phyloP scores from a whole-genome alignment of 73 alveolate genomes.

The Blepharisma japonicum region DNA sequence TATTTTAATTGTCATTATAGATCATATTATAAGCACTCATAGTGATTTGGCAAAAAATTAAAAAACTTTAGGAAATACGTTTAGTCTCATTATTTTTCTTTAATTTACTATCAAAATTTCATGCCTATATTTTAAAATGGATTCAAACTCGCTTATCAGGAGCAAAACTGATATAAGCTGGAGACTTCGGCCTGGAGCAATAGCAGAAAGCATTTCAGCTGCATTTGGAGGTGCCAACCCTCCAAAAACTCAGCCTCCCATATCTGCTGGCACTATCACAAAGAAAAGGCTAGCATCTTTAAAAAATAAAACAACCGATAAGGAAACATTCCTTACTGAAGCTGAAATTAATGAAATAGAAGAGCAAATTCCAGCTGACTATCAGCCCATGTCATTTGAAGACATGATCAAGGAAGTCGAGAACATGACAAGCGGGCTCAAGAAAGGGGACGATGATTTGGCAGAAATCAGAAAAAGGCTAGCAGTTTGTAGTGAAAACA shows the following conservation, averaged over 20 bases:
- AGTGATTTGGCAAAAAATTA: too few species aligned
- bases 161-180: too few species aligned
- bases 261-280: background rate
- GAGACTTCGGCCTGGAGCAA: background rate
- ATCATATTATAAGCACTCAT: too few species aligned
- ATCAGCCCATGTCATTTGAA: background rate
- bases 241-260: background rate
- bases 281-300: background rate
- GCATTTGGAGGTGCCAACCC: background rate
- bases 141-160: too few species aligned
- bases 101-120: too few species aligned
- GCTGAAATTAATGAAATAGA: slow-evolving; percentile 24
- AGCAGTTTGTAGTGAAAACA: background rate
- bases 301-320: background rate
- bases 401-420: slow-evolving; percentile 28
- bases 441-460: background rate
- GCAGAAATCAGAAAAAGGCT: slow-evolving; percentile 3
- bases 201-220: slow-evolving; percentile 26
- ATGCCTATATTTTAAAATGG: too few species aligned
- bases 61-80: too few species aligned
- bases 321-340: slow-evolving; percentile 11
- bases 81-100: too few species aligned
- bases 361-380: background rate
- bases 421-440: background rate
- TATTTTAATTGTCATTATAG: too few species aligned